These are phyloP conservation scores for Paraphaeosphaeria minitans DNA, from an alignment of 2,329 filamentous ascomycete species.

Conservation along the genomic window DNA sequence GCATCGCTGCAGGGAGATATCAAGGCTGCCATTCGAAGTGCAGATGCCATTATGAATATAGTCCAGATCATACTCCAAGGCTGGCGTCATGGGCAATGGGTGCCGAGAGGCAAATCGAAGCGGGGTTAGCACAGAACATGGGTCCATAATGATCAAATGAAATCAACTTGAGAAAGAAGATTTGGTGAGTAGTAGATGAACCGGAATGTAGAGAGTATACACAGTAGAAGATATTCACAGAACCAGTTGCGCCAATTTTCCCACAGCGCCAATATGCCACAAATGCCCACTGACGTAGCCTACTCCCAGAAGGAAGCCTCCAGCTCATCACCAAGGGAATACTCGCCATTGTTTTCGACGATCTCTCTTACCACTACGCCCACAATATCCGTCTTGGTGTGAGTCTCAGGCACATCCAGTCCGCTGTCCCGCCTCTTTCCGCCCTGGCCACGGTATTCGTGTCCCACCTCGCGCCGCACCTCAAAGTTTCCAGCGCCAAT, in stretches of 20 bases:
- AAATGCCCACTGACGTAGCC: neutral
- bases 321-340: constrained; percentile 40
- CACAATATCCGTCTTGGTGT: constrained; percentile 42
- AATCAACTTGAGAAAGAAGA: neutral
- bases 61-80: neutral
- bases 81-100: constrained; percentile 1
- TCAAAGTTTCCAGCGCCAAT: constrained; percentile 37
- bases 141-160: neutral
- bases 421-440: constrained; percentile 41
- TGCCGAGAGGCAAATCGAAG: constrained; percentile 5
- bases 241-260: neutral
- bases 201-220: neutral
- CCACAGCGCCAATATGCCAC: constrained; percentile 5
- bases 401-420: constrained; percentile 34
- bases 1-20: constrained; percentile 42
- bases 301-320: constrained; percentile 37
- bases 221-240: neutral
- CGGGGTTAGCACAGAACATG: constrained; percentile 1
- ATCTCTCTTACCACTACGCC: constrained; percentile 41
- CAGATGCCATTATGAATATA: neutral
- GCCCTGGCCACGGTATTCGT: constrained; percentile 27
- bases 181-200: neutral
- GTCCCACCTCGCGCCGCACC: constrained; percentile 39
- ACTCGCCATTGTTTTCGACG: constrained; percentile 30
- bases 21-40: neutral